Base-by-base conservation (phyloP, 2,329 filamentous ascomycete species). In the Huntiella decipiens region DNA sequence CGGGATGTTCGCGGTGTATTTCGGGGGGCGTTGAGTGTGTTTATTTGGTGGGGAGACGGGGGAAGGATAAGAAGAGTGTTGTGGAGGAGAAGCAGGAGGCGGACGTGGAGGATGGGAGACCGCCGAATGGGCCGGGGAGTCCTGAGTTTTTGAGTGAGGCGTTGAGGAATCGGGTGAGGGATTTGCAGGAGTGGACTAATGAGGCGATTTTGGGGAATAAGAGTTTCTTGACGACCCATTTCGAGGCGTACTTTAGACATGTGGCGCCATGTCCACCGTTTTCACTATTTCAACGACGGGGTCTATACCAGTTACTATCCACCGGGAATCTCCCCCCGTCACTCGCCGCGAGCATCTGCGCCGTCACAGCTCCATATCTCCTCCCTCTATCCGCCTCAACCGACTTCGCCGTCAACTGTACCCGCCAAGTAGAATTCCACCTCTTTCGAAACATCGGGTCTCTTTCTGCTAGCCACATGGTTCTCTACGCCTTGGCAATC, bases 371-470 rank as follows among this genome's bases (percentile, higher is more conserved):
- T 31, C 55, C 61, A 28, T 60, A 63, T 37, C 55, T 64, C 31
- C 57, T 59, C 33, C 56, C 61, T 0, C 53, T 56, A 12, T 53
- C 56, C 6, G 54, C 54, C 2, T 57, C 57, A 3, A 56, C 57
- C 6, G 60, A 59, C 5, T 63, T 65, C 47, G 58, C 59, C 4
- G 54, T 56, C 42, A 60, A 56, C 42, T 66, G 62, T 51, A 60
- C 57, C 46, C 57, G 60, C 12, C 55, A 60, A 43, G 59, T 65
- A 33, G 63, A 66, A 46, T 56, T 59, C 44, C 58, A 61, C 52
- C 51, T 67, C 33, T 57, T 64, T 54, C 57, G 61, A 38, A 58
- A 63, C 51, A 57, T 67, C 44, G 58, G 61, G 52, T 56, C 55
- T 32, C 60, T 63, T 35, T 57, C 56, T 34, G 58, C 61, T 36